Evolutionary conservation across 768 basidiomycete genomes (phyloP), one percentile per base, ranked within the genome.

Genomic region (Amanita rubescens): DNA sequence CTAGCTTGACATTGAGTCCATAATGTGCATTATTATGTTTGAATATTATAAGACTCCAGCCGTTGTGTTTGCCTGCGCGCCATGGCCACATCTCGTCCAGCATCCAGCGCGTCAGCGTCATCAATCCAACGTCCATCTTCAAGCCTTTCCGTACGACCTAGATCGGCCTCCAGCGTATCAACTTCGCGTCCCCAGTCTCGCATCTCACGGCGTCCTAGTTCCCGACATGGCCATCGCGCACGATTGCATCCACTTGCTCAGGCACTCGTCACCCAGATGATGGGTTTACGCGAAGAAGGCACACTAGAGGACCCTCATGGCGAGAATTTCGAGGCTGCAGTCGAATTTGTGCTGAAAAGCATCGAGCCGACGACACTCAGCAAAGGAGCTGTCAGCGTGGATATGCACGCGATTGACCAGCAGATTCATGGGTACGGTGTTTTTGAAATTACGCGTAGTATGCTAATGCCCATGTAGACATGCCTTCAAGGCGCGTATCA

Each of bases 401-500:
- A 85, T 62, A 76, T 87, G 69, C 59, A 63, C 8, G 65, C 66
- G 6, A 73, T 86, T 41, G 78, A 84, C 55, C 75, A 72, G 47
- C 78, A 78, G 65, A 80, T 80, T 62, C 68, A 65, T 57, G 79
- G 86, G 87, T 87, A 66, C 49, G 76, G 62, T 58, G 35, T 24
- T 39, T 38, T 55, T 53, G 22, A 42, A 17, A 14, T 32, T 44
- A 14, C 43, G n/a, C 39, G 11, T 32, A 33, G 55, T 43, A 54
- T 37, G 41, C 46, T 55, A 17, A 59, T 53, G 43, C 55, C 32
- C 41, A 43, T 41, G 30, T 57, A 87, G 87, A 14, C 78, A 75
- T 62, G 70, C 75, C 17, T 70, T 85, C 62, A 90, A 90, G 64
- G 85, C 86, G 12, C 79, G 79, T 35, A 76, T 92, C 52, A 80